Evolutionary conservation across 805 yeast species (phyloP), one percentile per base, ranked within the genome.

Genomic region (Yarrowia bubula): DNA sequence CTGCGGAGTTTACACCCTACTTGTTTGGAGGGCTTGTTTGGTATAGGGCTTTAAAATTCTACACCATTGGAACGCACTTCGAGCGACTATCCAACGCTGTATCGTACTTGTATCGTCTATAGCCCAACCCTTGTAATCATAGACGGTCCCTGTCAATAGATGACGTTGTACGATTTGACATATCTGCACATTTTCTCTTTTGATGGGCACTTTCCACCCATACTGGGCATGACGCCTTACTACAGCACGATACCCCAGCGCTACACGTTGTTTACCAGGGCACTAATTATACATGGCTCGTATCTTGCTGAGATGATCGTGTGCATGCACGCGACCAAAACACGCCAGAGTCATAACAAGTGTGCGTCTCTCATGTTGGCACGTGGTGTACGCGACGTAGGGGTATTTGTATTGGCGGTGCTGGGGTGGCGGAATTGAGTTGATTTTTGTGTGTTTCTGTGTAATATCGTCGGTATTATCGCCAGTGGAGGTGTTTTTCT

Each of bases 251-350:
- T 22, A 22, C 28, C 28, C 28, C 28, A 22, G 28, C 28, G n/a
- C n/a, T n/a, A n/a, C n/a, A n/a, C n/a, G 28, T 22, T 38, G 42
- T 38, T 38, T 38, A 38, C 42, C n/a, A 22, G 28, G 28, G 5
- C 28, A 22, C 28, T 14, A 38, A 38, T 13, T 11, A 38, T 38
- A 38, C 42, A 38, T 44, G 32, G 32, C 55, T 48, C 55, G 55
- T 35, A 48, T 48, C 18, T 14, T n/a, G 14, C 15, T 33, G 35
- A 44, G 50, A 44, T 44, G 17, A 11, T 31, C 6, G 46, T 13
- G 31, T 32, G 38, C 51, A 46, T 48, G 55, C 55, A 48, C 55
- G 55, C 55, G 55, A 48, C 55, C 55, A 17, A 32, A 47, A 47
- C 53, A 47, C 53, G 53, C 39, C 39, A 46, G 51, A 46, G 37